Percentiles rank a stretch among this genome's conserved stretches.
Evolutionary conservation across 371 early-diverging fungal genomes (phyloP).

Genomic region (Mucor mucedo): DNA sequence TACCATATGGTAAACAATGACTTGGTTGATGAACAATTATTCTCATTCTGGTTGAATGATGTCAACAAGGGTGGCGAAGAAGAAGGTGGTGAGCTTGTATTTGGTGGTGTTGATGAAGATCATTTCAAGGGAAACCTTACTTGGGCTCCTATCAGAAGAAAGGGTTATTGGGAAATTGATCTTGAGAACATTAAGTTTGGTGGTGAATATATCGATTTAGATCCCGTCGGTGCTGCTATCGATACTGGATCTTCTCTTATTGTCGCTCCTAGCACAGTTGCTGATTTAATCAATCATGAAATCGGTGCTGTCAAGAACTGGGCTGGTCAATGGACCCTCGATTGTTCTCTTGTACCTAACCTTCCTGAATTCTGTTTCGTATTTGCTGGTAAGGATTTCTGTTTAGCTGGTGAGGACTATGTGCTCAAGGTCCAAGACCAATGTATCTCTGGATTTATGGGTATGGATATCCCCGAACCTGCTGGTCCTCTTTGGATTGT

Average conservation of each 20-base stretch:
- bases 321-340: slow-evolving; percentile 87
- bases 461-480: slow-evolving; percentile 82
- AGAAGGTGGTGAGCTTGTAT: slow-evolving; percentile 82
- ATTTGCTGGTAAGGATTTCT: slow-evolving; percentile 78
- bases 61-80: slow-evolving; percentile 50
- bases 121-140: slow-evolving; percentile 77
- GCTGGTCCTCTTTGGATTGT: slow-evolving; percentile 65
- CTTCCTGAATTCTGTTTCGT: slow-evolving; percentile 80
- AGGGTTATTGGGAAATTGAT: slow-evolving; percentile 96
- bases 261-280: slow-evolving; percentile 75
- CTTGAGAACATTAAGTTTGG: slow-evolving; percentile 77
- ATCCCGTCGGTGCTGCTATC: slow-evolving; percentile 75
- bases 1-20: slow-evolving; percentile 83
- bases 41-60: slow-evolving; percentile 82
- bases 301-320: slow-evolving; percentile 93
- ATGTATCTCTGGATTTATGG: slow-evolving; percentile 95
- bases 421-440: slow-evolving; percentile 79
- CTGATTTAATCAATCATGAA: slow-evolving; percentile 85
- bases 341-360: slow-evolving; percentile 66
- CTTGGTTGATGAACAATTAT: slow-evolving; percentile 78
- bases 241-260: slow-evolving; percentile 88
- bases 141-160: slow-evolving; percentile 84
- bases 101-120: slow-evolving; percentile 80
- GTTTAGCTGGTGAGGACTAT: slow-evolving; percentile 68
- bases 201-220: slow-evolving; percentile 63